These are phyloP conservation scores for Phytophthora sojae DNA, from an alignment of 352 stramenopile genomes.

Conservation along the genomic window DNA sequence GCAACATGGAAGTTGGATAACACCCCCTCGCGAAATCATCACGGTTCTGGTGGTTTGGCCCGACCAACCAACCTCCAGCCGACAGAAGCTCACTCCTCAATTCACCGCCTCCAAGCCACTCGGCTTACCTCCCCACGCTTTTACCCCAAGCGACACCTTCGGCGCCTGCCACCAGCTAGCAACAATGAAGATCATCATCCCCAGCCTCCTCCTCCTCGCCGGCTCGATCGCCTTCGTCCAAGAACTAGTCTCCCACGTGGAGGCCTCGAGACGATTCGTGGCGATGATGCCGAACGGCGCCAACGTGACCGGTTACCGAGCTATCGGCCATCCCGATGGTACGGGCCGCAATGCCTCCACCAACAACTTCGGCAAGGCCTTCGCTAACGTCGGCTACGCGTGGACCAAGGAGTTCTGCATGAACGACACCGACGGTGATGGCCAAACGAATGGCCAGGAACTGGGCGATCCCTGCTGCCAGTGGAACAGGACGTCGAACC, in stretches of 20 bases:
- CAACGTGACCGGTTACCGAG: constrained; percentile 38
- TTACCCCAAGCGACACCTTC: constrained; percentile 2
- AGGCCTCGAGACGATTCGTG: constrained; percentile 4
- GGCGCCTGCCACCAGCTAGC: background rate
- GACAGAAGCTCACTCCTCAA: constrained; percentile 7
- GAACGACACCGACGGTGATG: constrained; percentile 61
- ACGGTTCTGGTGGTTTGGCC: background rate
- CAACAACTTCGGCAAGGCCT: constrained; percentile 39
- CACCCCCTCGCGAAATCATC: background rate
- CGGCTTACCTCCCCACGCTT: constrained; percentile 8
- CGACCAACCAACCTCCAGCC: background rate
- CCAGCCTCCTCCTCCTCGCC: constrained; percentile 1
- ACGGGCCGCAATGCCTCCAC: constrained; percentile 4
- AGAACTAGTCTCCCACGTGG: constrained; percentile 2
- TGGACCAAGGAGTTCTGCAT: constrained; percentile 33
- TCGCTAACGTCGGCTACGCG: constrained; percentile 7
- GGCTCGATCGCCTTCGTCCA: constrained; percentile 14
- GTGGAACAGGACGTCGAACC: constrained; percentile 10
- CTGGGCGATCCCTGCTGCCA: constrained; percentile 78
- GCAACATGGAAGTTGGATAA: background rate
- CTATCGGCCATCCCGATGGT: constrained; percentile 42
- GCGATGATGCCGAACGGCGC: constrained; percentile 44
- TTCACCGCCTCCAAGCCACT: constrained; percentile 11
- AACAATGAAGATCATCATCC: constrained; percentile 10
- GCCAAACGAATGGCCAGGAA: constrained; percentile 81